Base-by-base conservation (phyloP, 2,329 filamentous ascomycete genomes). In the Nigrospora sphaerica region DNA sequence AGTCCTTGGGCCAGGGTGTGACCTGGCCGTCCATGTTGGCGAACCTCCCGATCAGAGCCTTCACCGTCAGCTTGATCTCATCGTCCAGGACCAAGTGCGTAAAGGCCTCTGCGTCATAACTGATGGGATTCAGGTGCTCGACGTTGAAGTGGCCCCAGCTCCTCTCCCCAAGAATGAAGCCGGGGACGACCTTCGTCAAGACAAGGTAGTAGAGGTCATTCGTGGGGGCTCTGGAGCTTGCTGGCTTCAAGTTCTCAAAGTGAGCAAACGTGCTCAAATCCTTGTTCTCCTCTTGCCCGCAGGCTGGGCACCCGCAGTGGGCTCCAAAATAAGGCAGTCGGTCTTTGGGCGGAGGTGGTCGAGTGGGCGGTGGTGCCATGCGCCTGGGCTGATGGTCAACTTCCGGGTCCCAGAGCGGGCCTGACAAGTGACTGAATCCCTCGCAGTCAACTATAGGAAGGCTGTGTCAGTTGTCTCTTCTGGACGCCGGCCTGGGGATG, bases 1-100 rank as follows among this genome's bases (percentile, higher is more conserved):
- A 33, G 17, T 55, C 46, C 51, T 67, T 69, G 49, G 65, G 63
- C 72, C 71, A 75, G 4, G 23, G 18, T 6, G 28, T 34, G 12
- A 48, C 19, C 14, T 45, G 42, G 1, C 31, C 36, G 4, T 45
- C 41, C 18, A 41, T 37, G 45, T 77, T 73, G 2, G 72, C 71
- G 9, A 44, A 44, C 31, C 36, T 37, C 32, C 42, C 42, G n/a
- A 37, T 44, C 33, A 44, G 9, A 10, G 33, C 42, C 12, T 70
- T 63, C 51, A 78, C 70, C 9, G 78, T 63, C 37, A 75, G 69
- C 58, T 78, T 78, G 46, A 75, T 67, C 31, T 71, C 71, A 1
- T 66, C 53, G 1, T 71, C 69, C 17, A 78, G 65, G 11, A 78
- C 74, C 3, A 78, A 70, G 3, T 64, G 68, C 37, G 67, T 59